Conservation (phyloP, 768 basidiomycete genomes). For the Trametes cinnabarina region DNA sequence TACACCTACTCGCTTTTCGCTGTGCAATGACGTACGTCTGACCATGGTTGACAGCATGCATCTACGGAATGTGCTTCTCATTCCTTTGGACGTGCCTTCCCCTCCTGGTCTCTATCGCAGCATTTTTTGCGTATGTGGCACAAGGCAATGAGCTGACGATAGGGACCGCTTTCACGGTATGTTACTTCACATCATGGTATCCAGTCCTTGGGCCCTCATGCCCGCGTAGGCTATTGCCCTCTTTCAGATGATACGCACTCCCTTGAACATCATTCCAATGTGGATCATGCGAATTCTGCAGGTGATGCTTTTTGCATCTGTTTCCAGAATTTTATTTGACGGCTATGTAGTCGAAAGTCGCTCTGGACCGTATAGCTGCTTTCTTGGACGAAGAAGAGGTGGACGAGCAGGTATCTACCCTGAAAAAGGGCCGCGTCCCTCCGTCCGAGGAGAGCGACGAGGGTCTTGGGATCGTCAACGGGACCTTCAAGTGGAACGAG, state of each 20-base stretch:
- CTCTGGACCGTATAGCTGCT: constrained; percentile 57
- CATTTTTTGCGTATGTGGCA: constrained; percentile 72
- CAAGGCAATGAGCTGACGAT: constrained; percentile 75
- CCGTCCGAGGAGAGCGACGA: constrained; percentile 29
- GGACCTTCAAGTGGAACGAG: constrained; percentile 58
- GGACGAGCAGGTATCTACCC: constrained; percentile 53
- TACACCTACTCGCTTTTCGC: too few species aligned
- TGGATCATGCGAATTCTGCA: constrained; percentile 80
- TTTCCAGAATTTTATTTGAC: too few species aligned
- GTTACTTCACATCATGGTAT: too few species aligned
- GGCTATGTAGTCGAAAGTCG: constrained; percentile 47
- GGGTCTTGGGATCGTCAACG: constrained; percentile 49
- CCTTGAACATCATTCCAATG: constrained; percentile 76
- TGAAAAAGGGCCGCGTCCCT: constrained; percentile 40
- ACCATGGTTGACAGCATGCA: constrained; percentile 44
- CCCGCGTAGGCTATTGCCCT: constrained; percentile 62
- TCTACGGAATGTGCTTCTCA: constrained; percentile 72
- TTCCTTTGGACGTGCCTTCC: constrained; percentile 75
- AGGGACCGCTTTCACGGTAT: constrained; percentile 78
- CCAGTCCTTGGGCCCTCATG: too few species aligned
- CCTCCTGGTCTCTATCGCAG: constrained; percentile 74
- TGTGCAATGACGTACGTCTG: too few species aligned
- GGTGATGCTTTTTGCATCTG: constrained; percentile 20
- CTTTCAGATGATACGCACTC: constrained; percentile 80
- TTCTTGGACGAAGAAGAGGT: constrained; percentile 66